phyloP scores from a whole-genome alignment of 2,329 filamentous ascomycete species.

The Sporothrix phasma region DNA sequence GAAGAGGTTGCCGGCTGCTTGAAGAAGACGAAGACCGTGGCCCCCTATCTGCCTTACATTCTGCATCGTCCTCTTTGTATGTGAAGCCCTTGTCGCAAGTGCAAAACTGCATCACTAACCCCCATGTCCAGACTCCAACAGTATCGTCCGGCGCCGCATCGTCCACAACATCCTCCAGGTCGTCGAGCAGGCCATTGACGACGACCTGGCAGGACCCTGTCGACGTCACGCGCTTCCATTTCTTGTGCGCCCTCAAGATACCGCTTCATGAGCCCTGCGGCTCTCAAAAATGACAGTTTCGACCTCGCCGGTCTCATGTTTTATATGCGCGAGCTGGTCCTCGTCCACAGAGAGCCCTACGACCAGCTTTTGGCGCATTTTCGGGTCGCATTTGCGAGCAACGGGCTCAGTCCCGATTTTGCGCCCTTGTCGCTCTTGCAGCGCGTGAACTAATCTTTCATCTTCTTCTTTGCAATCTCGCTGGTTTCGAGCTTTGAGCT shows the following conservation, averaged over 20 bases:
- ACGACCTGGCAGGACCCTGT: not conserved
- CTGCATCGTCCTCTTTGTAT: not conserved
- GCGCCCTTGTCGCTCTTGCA: not conserved
- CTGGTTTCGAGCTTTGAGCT: not conserved
- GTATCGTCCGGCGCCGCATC: not conserved
- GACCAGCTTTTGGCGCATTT: not conserved
- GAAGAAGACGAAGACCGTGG: not conserved
- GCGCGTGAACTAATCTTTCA: not conserved
- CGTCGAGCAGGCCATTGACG: not conserved
- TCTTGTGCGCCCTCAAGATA: constrained; percentile 1
- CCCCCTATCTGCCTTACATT: not conserved
- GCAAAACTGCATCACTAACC: too few species aligned
- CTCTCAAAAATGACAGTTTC: not conserved
- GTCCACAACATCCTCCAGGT: not conserved
- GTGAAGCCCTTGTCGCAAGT: too few species aligned
- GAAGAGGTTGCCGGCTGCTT: not conserved
- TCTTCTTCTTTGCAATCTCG: not conserved
- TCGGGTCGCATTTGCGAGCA: not conserved
- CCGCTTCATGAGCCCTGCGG: not conserved
- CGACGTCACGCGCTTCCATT: not conserved
- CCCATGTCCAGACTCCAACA: not conserved
- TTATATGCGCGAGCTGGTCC: not conserved
- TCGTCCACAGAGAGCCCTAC: not conserved
- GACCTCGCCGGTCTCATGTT: not conserved
- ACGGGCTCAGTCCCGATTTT: not conserved